Conservation (phyloP, 2,329 filamentous ascomycete species). For the Cladosporium phlei region DNA sequence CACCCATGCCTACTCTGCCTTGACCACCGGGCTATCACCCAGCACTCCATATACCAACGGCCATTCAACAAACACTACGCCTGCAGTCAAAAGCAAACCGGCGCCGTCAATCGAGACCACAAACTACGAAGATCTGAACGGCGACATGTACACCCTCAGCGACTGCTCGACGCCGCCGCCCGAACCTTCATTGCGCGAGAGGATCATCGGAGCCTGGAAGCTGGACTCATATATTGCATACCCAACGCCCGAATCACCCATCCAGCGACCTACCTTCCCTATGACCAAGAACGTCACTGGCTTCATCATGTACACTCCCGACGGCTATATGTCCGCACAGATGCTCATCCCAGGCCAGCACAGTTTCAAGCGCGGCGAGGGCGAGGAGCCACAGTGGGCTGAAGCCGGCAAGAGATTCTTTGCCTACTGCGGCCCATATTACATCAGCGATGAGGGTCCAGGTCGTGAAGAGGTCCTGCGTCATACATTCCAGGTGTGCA, state of each 20-base stretch:
- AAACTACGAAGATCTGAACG: slow-evolving; percentile 31
- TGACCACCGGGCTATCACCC: slow-evolving; percentile 1
- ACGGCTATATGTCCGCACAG: slow-evolving; percentile 37
- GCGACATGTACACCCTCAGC: slow-evolving; percentile 31
- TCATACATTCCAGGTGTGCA: slow-evolving; percentile 36
- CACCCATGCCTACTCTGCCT: slow-evolving; percentile 9
- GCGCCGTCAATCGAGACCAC: slow-evolving; percentile 10
- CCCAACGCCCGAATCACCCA: slow-evolving; percentile 31
- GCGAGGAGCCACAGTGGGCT: slow-evolving; percentile 36
- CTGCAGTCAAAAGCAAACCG: slow-evolving; percentile 13
- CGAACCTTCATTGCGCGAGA: slow-evolving; percentile 27
- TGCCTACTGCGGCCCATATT: slow-evolving; percentile 35
- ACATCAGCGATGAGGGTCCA: slow-evolving; percentile 33
- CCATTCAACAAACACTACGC: not conserved
- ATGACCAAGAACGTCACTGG: slow-evolving; percentile 35
- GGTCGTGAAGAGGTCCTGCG: slow-evolving; percentile 32
- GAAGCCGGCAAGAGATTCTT: slow-evolving; percentile 36
- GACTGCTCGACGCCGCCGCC: slow-evolving; percentile 27
- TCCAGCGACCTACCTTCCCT: slow-evolving; percentile 33
- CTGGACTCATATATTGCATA: slow-evolving; percentile 37
- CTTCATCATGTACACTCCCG: slow-evolving; percentile 37
- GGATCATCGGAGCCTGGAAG: slow-evolving; percentile 34
- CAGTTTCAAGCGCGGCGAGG: slow-evolving; percentile 34
- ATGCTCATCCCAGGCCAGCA: slow-evolving; percentile 36
- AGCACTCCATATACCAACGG: slow-evolving; percentile 17